phyloP scores from a whole-genome alignment of 179 eudicot species.

The Corrigiola litoralis region DNA sequence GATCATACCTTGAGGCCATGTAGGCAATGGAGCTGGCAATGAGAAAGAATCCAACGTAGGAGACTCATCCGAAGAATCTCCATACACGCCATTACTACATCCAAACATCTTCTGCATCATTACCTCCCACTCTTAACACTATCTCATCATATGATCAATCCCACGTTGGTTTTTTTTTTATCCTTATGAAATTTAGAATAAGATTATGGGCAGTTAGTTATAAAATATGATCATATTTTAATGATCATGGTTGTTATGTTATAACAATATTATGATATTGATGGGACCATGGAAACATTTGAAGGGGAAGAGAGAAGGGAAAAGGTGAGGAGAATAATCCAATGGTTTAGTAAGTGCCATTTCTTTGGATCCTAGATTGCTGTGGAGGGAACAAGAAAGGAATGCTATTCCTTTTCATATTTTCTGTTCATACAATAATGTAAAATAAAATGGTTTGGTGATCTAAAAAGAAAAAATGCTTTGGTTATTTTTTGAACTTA shows the following conservation, averaged over 20 bases:
- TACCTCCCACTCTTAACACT: background rate
- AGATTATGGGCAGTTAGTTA: too few species aligned
- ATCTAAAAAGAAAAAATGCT: too few species aligned
- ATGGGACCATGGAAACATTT: background rate
- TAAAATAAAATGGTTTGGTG: too few species aligned
- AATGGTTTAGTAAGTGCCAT: background rate
- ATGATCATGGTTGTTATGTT: background rate
- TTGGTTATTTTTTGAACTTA: too few species aligned
- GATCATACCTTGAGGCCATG: constrained; percentile 67
- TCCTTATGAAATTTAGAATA: background rate
- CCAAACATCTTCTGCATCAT: constrained; percentile 33
- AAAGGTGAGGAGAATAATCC: background rate
- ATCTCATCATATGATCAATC: constrained; percentile 12
- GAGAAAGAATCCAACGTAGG: constrained; percentile 38
- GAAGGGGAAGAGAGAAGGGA: background rate
- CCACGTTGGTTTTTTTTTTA: constrained; percentile 8
- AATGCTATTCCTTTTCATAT: background rate
- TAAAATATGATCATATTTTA: too few species aligned
- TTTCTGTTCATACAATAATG: background rate
- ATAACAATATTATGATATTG: too few species aligned
- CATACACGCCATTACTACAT: constrained; percentile 28
- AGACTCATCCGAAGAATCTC: constrained; percentile 22
- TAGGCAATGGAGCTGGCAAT: constrained; percentile 66
- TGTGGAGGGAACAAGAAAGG: background rate
- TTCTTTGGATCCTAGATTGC: background rate